phyloP scores from a whole-genome alignment of 768 basidiomycete species.

The Pulveroboletus ravenelii region DNA sequence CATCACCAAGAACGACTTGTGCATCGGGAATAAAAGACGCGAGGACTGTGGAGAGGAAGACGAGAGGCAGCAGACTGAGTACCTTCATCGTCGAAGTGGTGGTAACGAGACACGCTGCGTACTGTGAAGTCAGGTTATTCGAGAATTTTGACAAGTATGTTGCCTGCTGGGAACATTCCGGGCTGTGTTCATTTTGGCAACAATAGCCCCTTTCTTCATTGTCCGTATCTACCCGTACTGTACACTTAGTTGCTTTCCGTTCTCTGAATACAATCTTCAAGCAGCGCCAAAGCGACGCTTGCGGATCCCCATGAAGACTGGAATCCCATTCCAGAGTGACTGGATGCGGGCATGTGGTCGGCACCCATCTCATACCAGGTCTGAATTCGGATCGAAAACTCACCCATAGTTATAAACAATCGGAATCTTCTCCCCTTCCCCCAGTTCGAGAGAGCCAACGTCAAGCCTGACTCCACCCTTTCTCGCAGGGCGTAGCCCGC shows the following conservation, averaged over 20 bases:
- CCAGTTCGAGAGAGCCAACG: slow-evolving; percentile 36
- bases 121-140: no score
- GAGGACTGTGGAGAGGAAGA: slow-evolving; percentile 33
- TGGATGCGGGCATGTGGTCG: slow-evolving; percentile 17
- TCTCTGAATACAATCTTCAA: slow-evolving; percentile 38
- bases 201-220: not conserved
- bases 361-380: not conserved
- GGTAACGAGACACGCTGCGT: not conserved
- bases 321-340: slow-evolving; percentile 62
- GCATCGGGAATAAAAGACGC: slow-evolving; percentile 38
- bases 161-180: not conserved
- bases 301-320: slow-evolving; percentile 67
- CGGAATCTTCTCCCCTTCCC: slow-evolving; percentile 35
- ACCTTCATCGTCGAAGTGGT: slow-evolving; percentile 36
- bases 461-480: slow-evolving; percentile 66
- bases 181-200: not conserved
- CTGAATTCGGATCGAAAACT: slow-evolving; percentile 15
- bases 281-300: slow-evolving; percentile 40
- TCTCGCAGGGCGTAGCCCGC: slow-evolving; percentile 63
- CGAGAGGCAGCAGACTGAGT: slow-evolving; percentile 31
- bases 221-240: not conserved
- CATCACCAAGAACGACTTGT: slow-evolving; percentile 41
- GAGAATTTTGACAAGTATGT: no score
- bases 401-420: slow-evolving; percentile 66
- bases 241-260: not conserved